These are phyloP conservation scores for Hanseniaspora mollemarum DNA, from an alignment of 805 yeast genomes.

Conservation along the genomic window DNA sequence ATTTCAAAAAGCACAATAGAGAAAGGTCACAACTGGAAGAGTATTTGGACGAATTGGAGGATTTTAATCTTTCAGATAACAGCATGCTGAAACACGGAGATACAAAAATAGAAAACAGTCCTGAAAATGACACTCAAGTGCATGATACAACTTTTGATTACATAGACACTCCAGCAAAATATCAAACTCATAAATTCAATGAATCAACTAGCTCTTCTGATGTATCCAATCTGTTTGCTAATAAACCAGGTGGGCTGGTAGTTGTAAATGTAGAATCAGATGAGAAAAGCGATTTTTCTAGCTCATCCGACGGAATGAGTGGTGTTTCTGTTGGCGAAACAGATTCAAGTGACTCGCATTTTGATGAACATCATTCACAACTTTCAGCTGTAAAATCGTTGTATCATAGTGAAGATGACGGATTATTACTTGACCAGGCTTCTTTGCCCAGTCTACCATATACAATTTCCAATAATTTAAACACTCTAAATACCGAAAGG, in stretches of 20 bases:
- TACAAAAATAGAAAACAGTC: conserved; percentile 5
- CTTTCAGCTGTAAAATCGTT: conserved; percentile 12
- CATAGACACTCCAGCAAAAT: not conserved
- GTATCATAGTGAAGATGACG: conserved; percentile 12
- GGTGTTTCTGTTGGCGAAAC: not conserved
- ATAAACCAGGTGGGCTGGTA: not conserved
- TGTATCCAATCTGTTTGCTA: not conserved
- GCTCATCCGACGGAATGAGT: not conserved
- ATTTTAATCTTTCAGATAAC: conserved; percentile 19
- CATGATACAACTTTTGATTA: not conserved
- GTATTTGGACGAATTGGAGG: conserved; percentile 28
- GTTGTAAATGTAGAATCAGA: conserved; percentile 10
- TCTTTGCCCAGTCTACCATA: conserved; percentile 11
- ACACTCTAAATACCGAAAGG: not conserved
- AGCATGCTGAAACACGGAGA: conserved; percentile 15
- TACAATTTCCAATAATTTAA: not conserved
- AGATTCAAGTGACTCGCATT: not conserved
- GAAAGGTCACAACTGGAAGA: conserved; percentile 29
- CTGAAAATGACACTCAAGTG: not conserved
- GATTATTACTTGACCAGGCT: not conserved
- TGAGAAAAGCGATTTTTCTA: not conserved
- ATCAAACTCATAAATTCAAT: not conserved
- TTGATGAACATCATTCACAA: conserved; percentile 7
- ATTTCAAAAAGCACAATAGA: conserved; percentile 21
- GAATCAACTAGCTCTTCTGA: not conserved